Evolutionary conservation across 805 yeast genomes (phyloP).

Genomic region (Zygosaccharomyces siamensis): DNA sequence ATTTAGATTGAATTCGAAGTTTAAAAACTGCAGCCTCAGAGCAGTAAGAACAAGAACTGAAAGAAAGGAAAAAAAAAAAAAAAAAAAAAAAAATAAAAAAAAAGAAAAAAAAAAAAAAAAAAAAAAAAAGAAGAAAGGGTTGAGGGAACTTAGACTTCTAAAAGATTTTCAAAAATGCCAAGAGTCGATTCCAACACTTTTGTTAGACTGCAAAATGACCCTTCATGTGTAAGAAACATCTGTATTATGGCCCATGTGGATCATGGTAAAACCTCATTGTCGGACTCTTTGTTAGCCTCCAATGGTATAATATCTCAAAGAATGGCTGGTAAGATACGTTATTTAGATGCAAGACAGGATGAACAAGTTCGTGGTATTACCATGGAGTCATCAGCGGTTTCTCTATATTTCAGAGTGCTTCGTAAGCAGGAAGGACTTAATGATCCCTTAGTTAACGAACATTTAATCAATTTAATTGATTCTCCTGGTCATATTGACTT

Average conservation of each 20-base stretch:
- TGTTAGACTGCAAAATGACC: constrained; percentile 60
- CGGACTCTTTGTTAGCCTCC: constrained; percentile 88
- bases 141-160: not conserved
- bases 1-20: not conserved
- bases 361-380: constrained; percentile 96
- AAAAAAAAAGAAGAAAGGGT: not conserved
- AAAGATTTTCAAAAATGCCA: constrained; percentile 31
- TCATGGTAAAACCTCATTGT: constrained; percentile 94
- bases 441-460: constrained; percentile 60
- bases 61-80: not conserved
- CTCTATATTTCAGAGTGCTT: constrained; percentile 77
- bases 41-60: no score
- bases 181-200: constrained; percentile 62
- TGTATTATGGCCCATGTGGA: constrained; percentile 98
- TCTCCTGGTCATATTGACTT: constrained; percentile 99
- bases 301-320: constrained; percentile 94
- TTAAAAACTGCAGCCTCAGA: constrained; percentile 1
- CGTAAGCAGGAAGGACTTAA: constrained; percentile 40
- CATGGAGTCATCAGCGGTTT: constrained; percentile 95
- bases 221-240: constrained; percentile 73
- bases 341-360: constrained; percentile 88
- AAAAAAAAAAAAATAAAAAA: not conserved
- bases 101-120: not conserved
- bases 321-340: constrained; percentile 92
- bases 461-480: constrained; percentile 85